Evolutionary conservation across 495 filamentous ascomycete genomes (phyloP).

Genomic region (Zalerion maritima): DNA sequence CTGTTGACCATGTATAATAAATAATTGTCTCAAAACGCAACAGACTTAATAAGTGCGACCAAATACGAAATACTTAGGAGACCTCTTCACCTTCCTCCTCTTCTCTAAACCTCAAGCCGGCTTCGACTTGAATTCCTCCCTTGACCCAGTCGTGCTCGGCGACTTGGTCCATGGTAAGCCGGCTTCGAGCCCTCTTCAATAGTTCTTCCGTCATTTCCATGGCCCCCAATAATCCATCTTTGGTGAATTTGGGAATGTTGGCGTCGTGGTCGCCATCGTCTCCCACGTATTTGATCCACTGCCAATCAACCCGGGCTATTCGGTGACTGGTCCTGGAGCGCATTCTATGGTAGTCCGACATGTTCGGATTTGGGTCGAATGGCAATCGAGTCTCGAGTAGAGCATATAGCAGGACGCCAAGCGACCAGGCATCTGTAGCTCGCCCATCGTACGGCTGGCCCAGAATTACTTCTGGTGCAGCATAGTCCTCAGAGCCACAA

Average conservation of each 20-base stretch:
- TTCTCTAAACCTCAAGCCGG: conserved; percentile 53
- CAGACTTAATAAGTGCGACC: too few relatives aligned
- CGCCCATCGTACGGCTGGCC: conserved; percentile 92
- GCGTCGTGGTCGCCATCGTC: conserved; percentile 52
- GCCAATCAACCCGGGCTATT: conserved; percentile 91
- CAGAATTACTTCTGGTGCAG: conserved; percentile 89
- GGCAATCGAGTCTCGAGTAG: conserved; percentile 84
- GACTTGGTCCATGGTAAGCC: conserved; percentile 60
- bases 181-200: conserved; percentile 59
- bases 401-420: conserved; percentile 86
- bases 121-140: conserved; percentile 54
- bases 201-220: conserved; percentile 68
- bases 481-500: conserved; percentile 94
- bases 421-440: conserved; percentile 82
- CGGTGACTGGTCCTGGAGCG: conserved; percentile 70
- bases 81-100: conserved; percentile 45
- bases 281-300: conserved; percentile 72
- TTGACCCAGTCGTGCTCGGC: conserved; percentile 60
- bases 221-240: conserved; percentile 52
- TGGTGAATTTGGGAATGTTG: conserved; percentile 34
- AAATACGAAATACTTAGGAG: too few relatives aligned
- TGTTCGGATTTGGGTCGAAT: conserved; percentile 72
- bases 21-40: too few relatives aligned
- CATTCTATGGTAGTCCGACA: conserved; percentile 53
- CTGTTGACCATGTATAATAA: too few relatives aligned